A percentile compares a stretch with the other conserved stretches of the same genome.
Conservation (phyloP, 2,329 filamentous ascomycete genomes). For the Aspergillus flavus region DNA sequence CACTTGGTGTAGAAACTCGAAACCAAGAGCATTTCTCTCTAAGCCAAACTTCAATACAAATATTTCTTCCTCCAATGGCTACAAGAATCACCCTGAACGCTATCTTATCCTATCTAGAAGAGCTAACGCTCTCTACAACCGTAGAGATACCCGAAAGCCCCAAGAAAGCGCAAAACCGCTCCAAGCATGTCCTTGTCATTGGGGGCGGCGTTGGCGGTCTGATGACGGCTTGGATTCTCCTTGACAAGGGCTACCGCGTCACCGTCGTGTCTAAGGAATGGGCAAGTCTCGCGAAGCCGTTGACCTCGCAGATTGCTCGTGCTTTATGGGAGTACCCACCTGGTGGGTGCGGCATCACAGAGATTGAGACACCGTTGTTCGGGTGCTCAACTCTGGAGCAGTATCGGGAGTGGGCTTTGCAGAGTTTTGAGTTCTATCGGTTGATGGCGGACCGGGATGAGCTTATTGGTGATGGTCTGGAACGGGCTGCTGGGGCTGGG, state of each 20-base stretch:
- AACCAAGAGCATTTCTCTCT: background rate
- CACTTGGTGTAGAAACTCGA: background rate
- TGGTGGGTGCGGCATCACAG: background rate
- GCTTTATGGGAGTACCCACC: conserved; percentile 4
- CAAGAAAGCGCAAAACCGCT: background rate
- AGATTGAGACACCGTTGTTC: background rate
- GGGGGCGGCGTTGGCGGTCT: conserved; percentile 1
- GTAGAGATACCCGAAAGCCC: background rate
- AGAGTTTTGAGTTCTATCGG: conserved; percentile 2
- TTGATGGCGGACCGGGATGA: background rate
- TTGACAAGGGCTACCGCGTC: conserved; percentile 1
- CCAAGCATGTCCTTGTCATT: background rate
- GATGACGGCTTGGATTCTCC: conserved; percentile 3
- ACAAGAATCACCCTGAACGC: background rate
- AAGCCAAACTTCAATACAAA: background rate
- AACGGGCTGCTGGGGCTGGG: background rate
- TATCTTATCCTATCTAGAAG: background rate
- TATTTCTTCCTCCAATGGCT: background rate
- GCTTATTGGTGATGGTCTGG: no score
- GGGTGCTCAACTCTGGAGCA: background rate
- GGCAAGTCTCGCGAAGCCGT: background rate
- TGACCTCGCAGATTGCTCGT: conserved; percentile 1
- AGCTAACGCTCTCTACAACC: background rate
- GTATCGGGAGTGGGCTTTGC: conserved; percentile 2
- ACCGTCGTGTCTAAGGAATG: background rate